A percentile compares a stretch with the other conserved stretches of the same genome.
These are phyloP conservation scores for Teratosphaeria viscida DNA, from an alignment of 2,329 filamentous ascomycete species.

Conservation along the genomic window DNA sequence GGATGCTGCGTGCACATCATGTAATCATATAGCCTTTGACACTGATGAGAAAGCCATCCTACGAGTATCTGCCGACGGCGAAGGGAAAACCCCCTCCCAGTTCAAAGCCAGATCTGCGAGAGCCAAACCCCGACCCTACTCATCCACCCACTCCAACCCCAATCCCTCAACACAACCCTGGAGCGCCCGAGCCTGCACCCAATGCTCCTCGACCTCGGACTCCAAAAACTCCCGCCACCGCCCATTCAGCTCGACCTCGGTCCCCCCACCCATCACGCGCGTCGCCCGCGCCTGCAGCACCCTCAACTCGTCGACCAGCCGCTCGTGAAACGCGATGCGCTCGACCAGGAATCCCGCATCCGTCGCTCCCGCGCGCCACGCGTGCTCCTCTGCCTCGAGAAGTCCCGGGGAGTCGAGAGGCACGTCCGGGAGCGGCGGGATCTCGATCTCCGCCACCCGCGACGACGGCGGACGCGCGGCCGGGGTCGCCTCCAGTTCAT, in stretches of 20 bases:
- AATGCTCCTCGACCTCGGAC: neutral
- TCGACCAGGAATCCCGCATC: neutral
- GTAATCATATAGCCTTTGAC: neutral
- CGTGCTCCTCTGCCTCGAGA: neutral
- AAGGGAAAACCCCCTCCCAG: neutral
- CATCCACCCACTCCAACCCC: neutral
- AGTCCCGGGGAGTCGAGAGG: neutral
- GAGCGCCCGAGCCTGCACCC: neutral
- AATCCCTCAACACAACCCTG: neutral
- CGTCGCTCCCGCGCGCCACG: neutral
- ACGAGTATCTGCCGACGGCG: neutral
- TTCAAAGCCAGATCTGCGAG: neutral
- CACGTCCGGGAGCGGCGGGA: neutral
- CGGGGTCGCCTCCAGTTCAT: neutral
- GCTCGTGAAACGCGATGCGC: slow-evolving; percentile 1
- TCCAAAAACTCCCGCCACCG: neutral
- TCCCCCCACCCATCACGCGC: neutral
- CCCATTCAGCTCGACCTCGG: neutral
- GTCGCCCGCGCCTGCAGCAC: neutral
- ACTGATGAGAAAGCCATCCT: neutral
- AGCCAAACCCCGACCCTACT: neutral
- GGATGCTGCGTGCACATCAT: neutral
- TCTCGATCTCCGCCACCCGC: neutral
- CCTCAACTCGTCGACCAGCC: neutral
- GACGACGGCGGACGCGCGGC: neutral